phyloP scores from a whole-genome alignment of 139 green algal genomes.

The Monoraphidium neglectum region DNA sequence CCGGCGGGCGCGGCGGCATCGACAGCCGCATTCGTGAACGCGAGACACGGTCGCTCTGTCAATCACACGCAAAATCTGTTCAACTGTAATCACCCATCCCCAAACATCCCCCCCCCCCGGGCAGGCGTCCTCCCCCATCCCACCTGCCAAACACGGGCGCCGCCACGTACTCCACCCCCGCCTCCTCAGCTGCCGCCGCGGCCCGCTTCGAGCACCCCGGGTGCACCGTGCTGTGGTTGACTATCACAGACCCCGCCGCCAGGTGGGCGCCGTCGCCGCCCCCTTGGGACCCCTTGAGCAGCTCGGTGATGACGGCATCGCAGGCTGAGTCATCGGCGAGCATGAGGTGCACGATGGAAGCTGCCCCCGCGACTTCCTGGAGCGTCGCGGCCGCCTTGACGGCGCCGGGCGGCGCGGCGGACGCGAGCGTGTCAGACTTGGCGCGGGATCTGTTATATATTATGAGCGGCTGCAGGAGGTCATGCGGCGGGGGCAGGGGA shows the following conservation, averaged over 20 bases:
- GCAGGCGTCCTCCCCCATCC: background rate
- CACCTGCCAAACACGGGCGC: conserved; percentile 35
- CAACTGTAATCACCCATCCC: background rate
- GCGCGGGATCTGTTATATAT: too few species aligned
- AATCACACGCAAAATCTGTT: background rate
- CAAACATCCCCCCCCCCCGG: background rate
- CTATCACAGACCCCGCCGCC: conserved; percentile 12
- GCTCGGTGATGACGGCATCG: conserved; percentile 5
- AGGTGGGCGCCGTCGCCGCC: background rate
- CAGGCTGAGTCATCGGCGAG: conserved; percentile 11
- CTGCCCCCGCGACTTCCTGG: background rate
- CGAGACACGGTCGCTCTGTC: background rate
- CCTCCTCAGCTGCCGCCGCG: background rate
- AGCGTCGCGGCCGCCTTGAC: background rate
- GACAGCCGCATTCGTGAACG: background rate
- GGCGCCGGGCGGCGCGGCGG: too few species aligned
- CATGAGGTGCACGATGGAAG: conserved; percentile 13
- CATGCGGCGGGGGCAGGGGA: too few species aligned
- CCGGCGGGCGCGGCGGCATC: background rate
- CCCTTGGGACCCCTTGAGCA: background rate
- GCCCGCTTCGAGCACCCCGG: conserved; percentile 11
- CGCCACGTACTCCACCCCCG: conserved; percentile 7
- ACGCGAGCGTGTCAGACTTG: too few species aligned
- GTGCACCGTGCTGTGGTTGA: conserved; percentile 35
- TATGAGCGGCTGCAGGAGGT: too few species aligned